These are phyloP conservation scores for Colletotrichum destructivum DNA, from an alignment of 2,329 filamentous ascomycete genomes.

Conservation along the genomic window DNA sequence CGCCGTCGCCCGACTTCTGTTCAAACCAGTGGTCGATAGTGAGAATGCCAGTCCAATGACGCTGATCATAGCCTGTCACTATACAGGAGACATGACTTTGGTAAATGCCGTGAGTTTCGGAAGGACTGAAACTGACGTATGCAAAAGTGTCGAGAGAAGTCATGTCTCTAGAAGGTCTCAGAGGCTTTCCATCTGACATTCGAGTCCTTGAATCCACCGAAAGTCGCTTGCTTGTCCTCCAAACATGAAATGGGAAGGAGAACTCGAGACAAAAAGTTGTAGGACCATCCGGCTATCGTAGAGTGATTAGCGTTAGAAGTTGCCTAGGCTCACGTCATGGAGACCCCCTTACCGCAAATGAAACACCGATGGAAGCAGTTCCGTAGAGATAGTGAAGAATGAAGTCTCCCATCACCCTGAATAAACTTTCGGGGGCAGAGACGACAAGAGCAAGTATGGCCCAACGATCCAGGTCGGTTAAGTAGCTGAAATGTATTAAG, in stretches of 20 bases:
- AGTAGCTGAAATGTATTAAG: too few relatives aligned
- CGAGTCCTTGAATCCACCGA: background rate
- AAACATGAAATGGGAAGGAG: slow-evolving; percentile 1
- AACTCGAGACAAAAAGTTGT: slow-evolving; percentile 7
- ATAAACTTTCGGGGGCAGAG: background rate
- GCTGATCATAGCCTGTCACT: background rate
- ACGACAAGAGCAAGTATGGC: slow-evolving; percentile 1
- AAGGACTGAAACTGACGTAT: too few relatives aligned
- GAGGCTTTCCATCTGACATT: background rate
- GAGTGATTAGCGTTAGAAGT: background rate
- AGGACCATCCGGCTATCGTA: background rate
- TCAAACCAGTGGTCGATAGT: slow-evolving; percentile 6
- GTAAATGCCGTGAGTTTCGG: background rate
- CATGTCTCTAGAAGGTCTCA: background rate
- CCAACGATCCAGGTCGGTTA: slow-evolving; percentile 8
- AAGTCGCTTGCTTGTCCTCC: background rate
- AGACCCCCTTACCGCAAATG: too few relatives aligned
- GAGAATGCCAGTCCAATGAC: background rate
- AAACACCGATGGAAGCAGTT: background rate
- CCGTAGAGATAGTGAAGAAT: background rate
- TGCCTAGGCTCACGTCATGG: too few relatives aligned
- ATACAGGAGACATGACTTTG: background rate
- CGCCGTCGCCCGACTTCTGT: background rate
- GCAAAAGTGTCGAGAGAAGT: background rate
- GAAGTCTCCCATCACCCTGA: background rate